Base-by-base conservation (phyloP, 2,329 filamentous ascomycete species). In the Fusarium armeniacum region DNA sequence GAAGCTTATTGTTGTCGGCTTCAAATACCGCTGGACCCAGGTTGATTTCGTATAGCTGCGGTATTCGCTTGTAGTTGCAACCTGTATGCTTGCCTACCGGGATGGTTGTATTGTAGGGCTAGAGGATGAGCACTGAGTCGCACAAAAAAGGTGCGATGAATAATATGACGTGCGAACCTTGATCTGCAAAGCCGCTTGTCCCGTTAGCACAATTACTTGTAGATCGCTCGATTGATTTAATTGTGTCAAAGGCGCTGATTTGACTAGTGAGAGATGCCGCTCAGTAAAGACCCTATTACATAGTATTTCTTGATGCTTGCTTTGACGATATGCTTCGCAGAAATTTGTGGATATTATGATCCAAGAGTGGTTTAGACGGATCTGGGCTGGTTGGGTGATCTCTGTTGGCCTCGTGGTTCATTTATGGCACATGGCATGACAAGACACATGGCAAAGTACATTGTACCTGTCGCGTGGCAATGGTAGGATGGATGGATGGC, bases 371-470 rank as follows among this genome's bases (percentile, higher is more conserved):
- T 66, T 51, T 72, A 72, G 69, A 59, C 56, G 46, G 69, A 71
- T 71, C 69, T 71, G 63, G 58, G 67, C 69, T 71, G 67, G 56
- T 65, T 56, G 35, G 49, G 53, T 57, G 68, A 71, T 71, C 68
- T 61, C 69, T 70, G 57, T 26, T 58, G 49, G 47, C 64, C 64
- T 71, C 61, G 59, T 69, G 52, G 68, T 45, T 44, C 56, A 51
- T 51, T 51, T 40, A 18, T 44, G 24, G 20, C 41, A 60, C 32
- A 36, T 47, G 49, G 44, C 57, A 57, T 72, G 63, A 60, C 55
- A 35, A 62, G 53, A 57, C 73, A 75, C 73, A 75, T 75, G 73
- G 73, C 73, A 61, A 75, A 71, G 73, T 75, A 75, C 40, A 56
- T 68, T 68, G 67, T 72, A 74, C 72, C 43, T 65, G 58, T 65